Base-by-base conservation (phyloP, 2,329 filamentous ascomycete genomes). In the Curvularia sp. region DNA sequence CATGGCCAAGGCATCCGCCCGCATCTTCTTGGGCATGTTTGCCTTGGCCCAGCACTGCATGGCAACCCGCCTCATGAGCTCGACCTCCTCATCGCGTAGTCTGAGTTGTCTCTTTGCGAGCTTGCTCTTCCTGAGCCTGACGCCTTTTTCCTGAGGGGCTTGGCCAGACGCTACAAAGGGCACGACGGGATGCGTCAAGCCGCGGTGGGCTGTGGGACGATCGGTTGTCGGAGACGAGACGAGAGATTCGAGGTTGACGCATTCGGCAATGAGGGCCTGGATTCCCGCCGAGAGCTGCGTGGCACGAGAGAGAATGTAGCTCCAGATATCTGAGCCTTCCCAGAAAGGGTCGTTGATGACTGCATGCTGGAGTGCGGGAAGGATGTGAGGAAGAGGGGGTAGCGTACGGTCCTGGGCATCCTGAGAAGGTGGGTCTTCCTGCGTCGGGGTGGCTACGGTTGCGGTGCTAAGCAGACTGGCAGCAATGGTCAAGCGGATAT, bases 401-500 rank as follows among this genome's bases (percentile, higher is more conserved):
- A 77, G 71, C 0, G 65, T 53, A 9, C 55, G n/a, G 13, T 55
- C 55, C 2, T 42, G 18, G 4, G 38, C 35, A 9, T 52, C 51
- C 8, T 41, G 31, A 2, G 41, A 42, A 1, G 59, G 49, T 3
- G 60, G 47, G 4, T 57, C 55, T 48, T 68, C 69, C 8, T 49
- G 33, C 10, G 60, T 50, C 9, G 63, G 55, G 0, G 57, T 60
- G 10, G 58, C 53, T 3, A 63, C 48, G 30, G 41, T 46, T 6
- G 65, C 58, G 1, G 66, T 65, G 47, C 61, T 63, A 8, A 83
- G 76, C 26, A 81, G 74, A 35, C 79, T 80, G 6, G 81, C 80
- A n/a, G 81, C 78, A 57, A 82, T 78, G 9, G 79, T 78, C 24
- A 82, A 67, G 49, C 81, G 76, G 53, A 83, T 77, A 30, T 80